Percentiles rank a stretch among this genome's conserved stretches.
phyloP scores from a whole-genome alignment of 306 rosid species.

The Herpetospermum pedunculosum region DNA sequence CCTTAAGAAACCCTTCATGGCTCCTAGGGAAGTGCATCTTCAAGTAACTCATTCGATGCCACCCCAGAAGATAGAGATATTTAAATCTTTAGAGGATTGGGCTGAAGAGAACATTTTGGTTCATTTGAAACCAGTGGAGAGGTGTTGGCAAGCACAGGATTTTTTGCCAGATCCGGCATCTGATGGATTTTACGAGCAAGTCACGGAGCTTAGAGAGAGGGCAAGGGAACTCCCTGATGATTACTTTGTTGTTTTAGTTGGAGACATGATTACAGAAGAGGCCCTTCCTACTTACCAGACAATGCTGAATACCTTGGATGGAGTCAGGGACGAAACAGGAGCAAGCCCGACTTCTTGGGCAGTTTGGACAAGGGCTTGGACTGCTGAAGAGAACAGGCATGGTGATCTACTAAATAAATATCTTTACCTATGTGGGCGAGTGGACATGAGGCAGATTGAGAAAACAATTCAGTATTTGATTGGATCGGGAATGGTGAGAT shows the following conservation, averaged over 20 bases:
- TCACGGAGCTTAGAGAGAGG: conserved; percentile 63
- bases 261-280: conserved; percentile 91
- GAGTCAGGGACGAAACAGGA: conserved; percentile 88
- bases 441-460: conserved; percentile 86
- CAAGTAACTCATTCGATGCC: conserved; percentile 89
- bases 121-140: conserved; percentile 77
- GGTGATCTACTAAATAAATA: conserved; percentile 91
- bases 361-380: conserved; percentile 95
- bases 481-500: conserved; percentile 85
- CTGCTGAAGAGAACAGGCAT: conserved; percentile 90
- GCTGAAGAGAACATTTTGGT: conserved; percentile 60
- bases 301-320: conserved; percentile 82
- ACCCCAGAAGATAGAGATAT: conserved; percentile 74
- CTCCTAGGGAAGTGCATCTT: conserved; percentile 79
- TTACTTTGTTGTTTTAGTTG: conserved; percentile 75
- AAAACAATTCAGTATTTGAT: conserved; percentile 84
- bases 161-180: conserved; percentile 67
- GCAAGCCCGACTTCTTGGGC: conserved; percentile 90
- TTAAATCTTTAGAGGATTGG: conserved; percentile 78
- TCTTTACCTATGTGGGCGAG: conserved; percentile 80
- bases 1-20: conserved; percentile 55
- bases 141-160: conserved; percentile 94
- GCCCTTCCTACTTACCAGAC: conserved; percentile 94
- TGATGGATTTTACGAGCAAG: conserved; percentile 77
- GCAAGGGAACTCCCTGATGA: conserved; percentile 83